phyloP scores from a whole-genome alignment of 208 protist genomes.

The Crithidia mellificae region DNA sequence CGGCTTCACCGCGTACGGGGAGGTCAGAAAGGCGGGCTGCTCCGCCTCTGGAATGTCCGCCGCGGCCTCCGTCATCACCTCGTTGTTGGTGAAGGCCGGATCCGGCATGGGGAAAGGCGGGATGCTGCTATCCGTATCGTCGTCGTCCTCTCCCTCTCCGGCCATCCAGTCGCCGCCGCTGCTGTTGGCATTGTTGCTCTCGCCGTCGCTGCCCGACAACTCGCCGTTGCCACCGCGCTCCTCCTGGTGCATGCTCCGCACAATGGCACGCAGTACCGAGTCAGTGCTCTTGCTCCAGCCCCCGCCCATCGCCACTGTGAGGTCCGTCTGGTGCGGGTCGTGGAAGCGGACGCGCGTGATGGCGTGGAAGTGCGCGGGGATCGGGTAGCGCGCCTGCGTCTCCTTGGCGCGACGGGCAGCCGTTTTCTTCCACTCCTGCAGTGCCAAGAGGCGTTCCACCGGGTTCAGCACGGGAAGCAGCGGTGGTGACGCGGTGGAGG shows the following conservation, averaged over 20 bases:
- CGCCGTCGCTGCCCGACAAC: neutral
- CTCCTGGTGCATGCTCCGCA: constrained; percentile 35
- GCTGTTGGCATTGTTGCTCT: too few relatives aligned
- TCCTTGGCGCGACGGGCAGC: constrained; percentile 37
- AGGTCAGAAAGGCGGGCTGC: constrained; percentile 28
- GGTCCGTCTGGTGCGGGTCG: constrained; percentile 50
- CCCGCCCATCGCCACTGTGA: constrained; percentile 60
- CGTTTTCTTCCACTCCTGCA: constrained; percentile 62
- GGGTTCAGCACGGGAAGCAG: constrained; percentile 31
- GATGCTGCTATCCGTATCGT: constrained; percentile 9
- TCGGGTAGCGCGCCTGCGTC: constrained; percentile 48
- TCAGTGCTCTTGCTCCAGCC: constrained; percentile 51
- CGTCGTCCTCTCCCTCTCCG: constrained; percentile 23
- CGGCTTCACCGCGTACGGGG: constrained; percentile 64
- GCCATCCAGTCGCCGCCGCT: constrained; percentile 6
- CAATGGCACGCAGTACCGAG: constrained; percentile 57
- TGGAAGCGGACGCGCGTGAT: constrained; percentile 80
- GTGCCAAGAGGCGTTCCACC: constrained; percentile 56
- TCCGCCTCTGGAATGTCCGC: constrained; percentile 1
- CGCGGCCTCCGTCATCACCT: constrained; percentile 13
- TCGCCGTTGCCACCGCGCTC: constrained; percentile 8
- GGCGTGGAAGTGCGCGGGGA: constrained; percentile 61
- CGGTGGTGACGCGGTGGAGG: constrained; percentile 2
- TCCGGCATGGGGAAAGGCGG: constrained; percentile 13
- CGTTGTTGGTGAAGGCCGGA: neutral